Evolutionary conservation across 371 early-diverging fungal genomes (phyloP).

Genomic region (Coemansia linderi): DNA sequence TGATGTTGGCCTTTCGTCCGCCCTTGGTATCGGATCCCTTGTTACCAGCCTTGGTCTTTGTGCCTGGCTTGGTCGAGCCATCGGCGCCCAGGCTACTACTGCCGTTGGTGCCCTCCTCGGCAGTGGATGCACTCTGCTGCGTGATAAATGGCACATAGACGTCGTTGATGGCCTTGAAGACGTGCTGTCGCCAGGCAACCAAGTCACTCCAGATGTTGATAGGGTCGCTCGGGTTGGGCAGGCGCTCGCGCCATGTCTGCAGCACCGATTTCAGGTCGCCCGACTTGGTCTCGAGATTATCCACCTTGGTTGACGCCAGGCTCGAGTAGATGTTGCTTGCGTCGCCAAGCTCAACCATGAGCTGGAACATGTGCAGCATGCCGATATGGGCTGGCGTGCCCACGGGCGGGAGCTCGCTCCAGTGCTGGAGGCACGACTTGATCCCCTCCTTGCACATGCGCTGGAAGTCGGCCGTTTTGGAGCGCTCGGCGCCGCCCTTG

Average conservation of each 20-base stretch:
- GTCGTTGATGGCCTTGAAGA: constrained; percentile 94
- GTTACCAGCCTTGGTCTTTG: constrained; percentile 24
- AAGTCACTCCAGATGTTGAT: constrained; percentile 97
- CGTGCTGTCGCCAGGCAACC: constrained; percentile 97
- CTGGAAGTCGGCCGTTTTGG: constrained; percentile 69
- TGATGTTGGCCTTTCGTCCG: constrained; percentile 19
- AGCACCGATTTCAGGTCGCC: constrained; percentile 88
- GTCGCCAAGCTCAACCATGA: constrained; percentile 92
- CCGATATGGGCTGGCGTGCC: constrained; percentile 86
- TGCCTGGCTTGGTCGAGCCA: constrained; percentile 3
- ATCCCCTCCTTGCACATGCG: constrained; percentile 87
- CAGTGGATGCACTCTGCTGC: constrained; percentile 39
- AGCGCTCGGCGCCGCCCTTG: constrained; percentile 68
- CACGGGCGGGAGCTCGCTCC: constrained; percentile 82
- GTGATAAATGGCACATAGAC: constrained; percentile 89
- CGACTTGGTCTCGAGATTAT: constrained; percentile 80
- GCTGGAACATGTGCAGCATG: constrained; percentile 89
- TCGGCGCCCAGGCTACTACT: constrained; percentile 10
- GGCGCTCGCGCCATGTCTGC: constrained; percentile 95
- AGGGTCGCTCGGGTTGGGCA: constrained; percentile 97
- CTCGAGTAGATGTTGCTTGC: constrained; percentile 86
- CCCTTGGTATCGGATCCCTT: constrained; percentile 21
- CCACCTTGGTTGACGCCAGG: constrained; percentile 71
- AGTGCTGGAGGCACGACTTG: constrained; percentile 79
- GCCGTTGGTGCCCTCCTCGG: constrained; percentile 11